Evolutionary conservation across 352 stramenopile genomes (phyloP).

Genomic region (Chrysophaeum taylorii): DNA sequence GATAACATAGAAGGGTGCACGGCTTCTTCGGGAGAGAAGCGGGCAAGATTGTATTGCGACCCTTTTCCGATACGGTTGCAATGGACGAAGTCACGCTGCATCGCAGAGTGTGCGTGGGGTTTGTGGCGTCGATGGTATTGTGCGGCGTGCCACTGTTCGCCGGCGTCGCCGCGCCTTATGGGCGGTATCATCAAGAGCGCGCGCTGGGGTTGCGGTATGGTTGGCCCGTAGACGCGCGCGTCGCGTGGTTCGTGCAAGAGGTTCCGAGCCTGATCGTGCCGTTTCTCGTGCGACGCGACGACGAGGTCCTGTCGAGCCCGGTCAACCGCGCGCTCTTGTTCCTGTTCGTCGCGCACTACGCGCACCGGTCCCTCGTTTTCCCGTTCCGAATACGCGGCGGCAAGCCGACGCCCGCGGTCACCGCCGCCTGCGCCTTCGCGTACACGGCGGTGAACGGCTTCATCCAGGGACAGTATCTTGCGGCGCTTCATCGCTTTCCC

Average conservation of each 20-base stretch:
- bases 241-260: conserved; percentile 30
- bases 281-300: neutral
- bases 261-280: conserved; percentile 23
- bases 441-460: conserved; percentile 47
- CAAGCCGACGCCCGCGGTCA: conserved; percentile 42
- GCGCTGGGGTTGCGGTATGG: neutral
- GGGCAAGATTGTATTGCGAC: no score
- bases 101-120: no score
- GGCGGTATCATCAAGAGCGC: neutral
- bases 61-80: no score
- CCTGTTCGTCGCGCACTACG: conserved; percentile 55
- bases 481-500: neutral
- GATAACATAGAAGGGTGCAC: no score
- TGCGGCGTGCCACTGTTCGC: neutral
- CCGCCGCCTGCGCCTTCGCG: conserved; percentile 39
- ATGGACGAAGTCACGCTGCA: no score
- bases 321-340: conserved; percentile 36
- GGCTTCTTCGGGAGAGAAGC: no score
- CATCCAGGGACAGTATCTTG: conserved; percentile 25
- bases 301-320: neutral
- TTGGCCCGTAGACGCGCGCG: neutral
- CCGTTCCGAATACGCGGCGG: conserved; percentile 44
- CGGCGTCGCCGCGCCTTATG: neutral
- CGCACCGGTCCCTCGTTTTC: conserved; percentile 57
- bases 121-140: neutral